phyloP scores from a whole-genome alignment of 75 land plant species.

The Picea sitchensis region DNA sequence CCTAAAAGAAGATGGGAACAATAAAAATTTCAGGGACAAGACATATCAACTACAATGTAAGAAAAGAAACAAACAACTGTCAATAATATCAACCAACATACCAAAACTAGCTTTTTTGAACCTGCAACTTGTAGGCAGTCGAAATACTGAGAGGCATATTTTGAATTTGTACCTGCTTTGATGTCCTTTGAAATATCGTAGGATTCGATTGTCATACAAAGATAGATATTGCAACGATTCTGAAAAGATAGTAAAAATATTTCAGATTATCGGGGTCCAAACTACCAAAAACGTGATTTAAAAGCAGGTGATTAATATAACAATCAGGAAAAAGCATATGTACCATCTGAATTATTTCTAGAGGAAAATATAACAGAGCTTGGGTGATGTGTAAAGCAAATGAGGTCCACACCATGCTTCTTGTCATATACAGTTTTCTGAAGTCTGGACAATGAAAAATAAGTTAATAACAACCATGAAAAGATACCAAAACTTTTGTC shows the following conservation, averaged over 20 bases:
- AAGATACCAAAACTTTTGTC: background rate
- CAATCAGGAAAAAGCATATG: background rate
- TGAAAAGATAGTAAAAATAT: constrained; percentile 23
- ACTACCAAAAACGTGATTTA: background rate
- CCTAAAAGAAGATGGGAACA: constrained; percentile 27
- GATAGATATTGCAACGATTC: constrained; percentile 90
- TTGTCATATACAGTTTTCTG: constrained; percentile 84
- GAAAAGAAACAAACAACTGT: background rate
- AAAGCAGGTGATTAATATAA: background rate
- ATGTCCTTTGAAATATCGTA: constrained; percentile 97
- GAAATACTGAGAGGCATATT: background rate
- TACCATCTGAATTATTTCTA: constrained; percentile 57
- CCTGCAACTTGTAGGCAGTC: constrained; percentile 1
- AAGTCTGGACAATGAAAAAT: constrained; percentile 37
- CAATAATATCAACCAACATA: background rate
- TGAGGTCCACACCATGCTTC: constrained; percentile 90
- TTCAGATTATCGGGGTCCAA: background rate
- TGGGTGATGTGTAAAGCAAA: constrained; percentile 95
- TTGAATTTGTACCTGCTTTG: constrained; percentile 59
- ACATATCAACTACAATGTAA: background rate
- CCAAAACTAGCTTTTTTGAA: background rate
- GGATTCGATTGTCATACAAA: constrained; percentile 90
- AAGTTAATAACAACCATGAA: background rate
- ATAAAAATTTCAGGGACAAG: background rate
- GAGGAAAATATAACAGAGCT: constrained; percentile 91